Percentiles rank a stretch among this genome's conserved stretches.
Conservation (phyloP, 805 yeast genomes). For the Yamadazyma tumulicola region DNA sequence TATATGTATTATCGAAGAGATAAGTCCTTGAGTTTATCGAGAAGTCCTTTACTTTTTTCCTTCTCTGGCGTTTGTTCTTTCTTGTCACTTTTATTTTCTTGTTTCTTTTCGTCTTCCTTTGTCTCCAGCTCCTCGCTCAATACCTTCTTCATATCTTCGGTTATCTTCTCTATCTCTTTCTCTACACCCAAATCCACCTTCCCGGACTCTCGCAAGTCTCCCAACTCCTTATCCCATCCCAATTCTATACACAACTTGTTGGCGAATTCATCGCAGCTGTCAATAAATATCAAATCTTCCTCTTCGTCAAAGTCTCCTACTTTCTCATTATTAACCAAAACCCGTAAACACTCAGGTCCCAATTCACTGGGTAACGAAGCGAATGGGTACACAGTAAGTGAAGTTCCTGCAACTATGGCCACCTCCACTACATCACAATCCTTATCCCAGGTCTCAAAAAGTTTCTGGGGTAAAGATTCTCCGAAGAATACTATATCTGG, state of each 20-base stretch:
- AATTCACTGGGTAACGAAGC: slow-evolving; percentile 77
- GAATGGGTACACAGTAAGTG: slow-evolving; percentile 86
- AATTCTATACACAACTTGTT: slow-evolving; percentile 46
- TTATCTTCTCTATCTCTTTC: slow-evolving; percentile 11
- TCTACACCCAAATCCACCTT: slow-evolving; percentile 12
- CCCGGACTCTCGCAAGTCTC: slow-evolving; percentile 28
- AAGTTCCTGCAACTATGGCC: slow-evolving; percentile 89
- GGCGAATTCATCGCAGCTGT: slow-evolving; percentile 67
- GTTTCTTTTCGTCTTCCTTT: slow-evolving; percentile 1
- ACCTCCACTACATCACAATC: slow-evolving; percentile 54
- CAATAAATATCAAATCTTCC: slow-evolving; percentile 57
- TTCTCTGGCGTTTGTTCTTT: not conserved
- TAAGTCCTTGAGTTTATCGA: slow-evolving; percentile 3
- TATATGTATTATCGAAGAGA: slow-evolving; percentile 1
- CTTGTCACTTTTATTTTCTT: not conserved
- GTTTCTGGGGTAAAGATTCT: slow-evolving; percentile 70
- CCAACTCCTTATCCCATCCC: slow-evolving; percentile 65
- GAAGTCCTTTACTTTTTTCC: slow-evolving; percentile 1
- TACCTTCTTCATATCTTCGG: slow-evolving; percentile 11
- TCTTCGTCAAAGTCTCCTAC: slow-evolving; percentile 70
- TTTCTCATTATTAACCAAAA: slow-evolving; percentile 66
- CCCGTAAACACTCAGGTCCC: slow-evolving; percentile 43
- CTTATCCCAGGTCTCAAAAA: slow-evolving; percentile 67
- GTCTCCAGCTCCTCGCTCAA: slow-evolving; percentile 2
- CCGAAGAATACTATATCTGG: slow-evolving; percentile 97